Percentiles rank a stretch among this genome's conserved stretches.
phyloP scores from a whole-genome alignment of 2,329 filamentous ascomycete species.

The Aspergillus japonicus region DNA sequence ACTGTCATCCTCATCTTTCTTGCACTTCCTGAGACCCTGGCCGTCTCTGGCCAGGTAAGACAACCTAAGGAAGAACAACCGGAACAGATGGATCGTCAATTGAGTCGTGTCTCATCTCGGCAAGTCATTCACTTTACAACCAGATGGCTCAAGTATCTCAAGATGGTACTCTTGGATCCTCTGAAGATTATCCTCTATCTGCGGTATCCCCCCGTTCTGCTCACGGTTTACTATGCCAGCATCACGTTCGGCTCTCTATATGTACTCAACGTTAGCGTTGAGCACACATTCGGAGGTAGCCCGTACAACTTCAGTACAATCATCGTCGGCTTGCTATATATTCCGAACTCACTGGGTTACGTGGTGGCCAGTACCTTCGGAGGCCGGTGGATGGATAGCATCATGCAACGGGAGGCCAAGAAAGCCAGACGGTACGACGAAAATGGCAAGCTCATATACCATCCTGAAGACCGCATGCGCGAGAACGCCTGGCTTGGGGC shows the following conservation, averaged over 20 bases:
- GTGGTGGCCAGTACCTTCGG: slow-evolving; percentile 66
- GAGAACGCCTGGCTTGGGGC: slow-evolving; percentile 79
- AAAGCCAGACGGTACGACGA: slow-evolving; percentile 68
- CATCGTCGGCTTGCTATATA: slow-evolving; percentile 72
- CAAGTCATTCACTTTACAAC: slow-evolving; percentile 61
- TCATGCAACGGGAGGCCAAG: slow-evolving; percentile 75
- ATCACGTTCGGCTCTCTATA: slow-evolving; percentile 75
- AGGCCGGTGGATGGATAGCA: slow-evolving; percentile 74
- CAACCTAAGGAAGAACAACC: slow-evolving; percentile 27
- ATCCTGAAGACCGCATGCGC: slow-evolving; percentile 77
- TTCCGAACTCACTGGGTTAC: slow-evolving; percentile 74
- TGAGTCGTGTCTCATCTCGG: slow-evolving; percentile 59
- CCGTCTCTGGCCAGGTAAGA: slow-evolving; percentile 27
- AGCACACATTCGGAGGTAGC: slow-evolving; percentile 63
- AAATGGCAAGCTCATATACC: slow-evolving; percentile 63
- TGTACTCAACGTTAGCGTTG: slow-evolving; percentile 73
- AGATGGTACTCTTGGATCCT: slow-evolving; percentile 68
- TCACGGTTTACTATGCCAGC: slow-evolving; percentile 71
- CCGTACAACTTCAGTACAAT: slow-evolving; percentile 70
- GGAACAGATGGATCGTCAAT: slow-evolving; percentile 25
- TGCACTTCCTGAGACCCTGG: slow-evolving; percentile 46
- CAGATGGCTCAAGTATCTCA: slow-evolving; percentile 54
- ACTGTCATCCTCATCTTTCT: slow-evolving; percentile 43
- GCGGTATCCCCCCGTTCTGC: slow-evolving; percentile 69
- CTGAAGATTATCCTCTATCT: slow-evolving; percentile 69